A percentile compares a stretch with the other conserved stretches of the same genome.
Conservation (phyloP, 2,329 filamentous ascomycete species). For the Aureobasidium sp. region DNA sequence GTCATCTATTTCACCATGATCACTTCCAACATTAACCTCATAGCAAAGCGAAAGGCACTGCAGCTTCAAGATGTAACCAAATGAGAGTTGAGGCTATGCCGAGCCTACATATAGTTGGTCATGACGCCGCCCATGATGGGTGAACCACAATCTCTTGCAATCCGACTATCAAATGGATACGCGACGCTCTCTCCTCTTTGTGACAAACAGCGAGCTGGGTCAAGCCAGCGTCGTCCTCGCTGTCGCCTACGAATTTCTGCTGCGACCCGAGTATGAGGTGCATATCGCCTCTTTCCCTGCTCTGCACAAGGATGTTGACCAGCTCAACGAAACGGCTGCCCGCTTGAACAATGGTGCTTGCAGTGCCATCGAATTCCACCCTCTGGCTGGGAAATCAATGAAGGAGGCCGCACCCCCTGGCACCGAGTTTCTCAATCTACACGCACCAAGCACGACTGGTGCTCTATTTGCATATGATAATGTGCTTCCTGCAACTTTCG, state of each 20-base stretch:
- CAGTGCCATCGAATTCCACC: background rate
- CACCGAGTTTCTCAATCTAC: background rate
- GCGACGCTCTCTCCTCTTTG: background rate
- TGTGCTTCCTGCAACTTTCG: background rate
- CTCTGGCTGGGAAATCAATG: background rate
- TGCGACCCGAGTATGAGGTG: background rate
- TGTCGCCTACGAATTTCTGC: background rate
- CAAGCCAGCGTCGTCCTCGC: background rate
- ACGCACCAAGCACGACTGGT: background rate
- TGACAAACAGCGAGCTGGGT: conserved; percentile 1
- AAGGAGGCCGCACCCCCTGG: background rate
- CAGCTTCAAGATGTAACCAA: background rate
- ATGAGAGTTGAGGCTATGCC: background rate
- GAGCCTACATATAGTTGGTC: background rate
- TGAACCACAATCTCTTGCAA: background rate
- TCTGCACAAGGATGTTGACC: background rate
- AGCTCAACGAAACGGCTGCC: background rate
- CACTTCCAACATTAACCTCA: background rate
- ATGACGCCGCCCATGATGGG: background rate
- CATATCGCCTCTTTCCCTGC: background rate
- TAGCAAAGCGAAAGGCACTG: background rate
- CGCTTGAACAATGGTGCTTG: background rate
- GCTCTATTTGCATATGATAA: background rate
- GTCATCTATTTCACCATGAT: background rate
- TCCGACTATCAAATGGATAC: background rate